Evolutionary conservation across 345 rosid species (phyloP).

Genomic region (Gossypium longicalyx): DNA sequence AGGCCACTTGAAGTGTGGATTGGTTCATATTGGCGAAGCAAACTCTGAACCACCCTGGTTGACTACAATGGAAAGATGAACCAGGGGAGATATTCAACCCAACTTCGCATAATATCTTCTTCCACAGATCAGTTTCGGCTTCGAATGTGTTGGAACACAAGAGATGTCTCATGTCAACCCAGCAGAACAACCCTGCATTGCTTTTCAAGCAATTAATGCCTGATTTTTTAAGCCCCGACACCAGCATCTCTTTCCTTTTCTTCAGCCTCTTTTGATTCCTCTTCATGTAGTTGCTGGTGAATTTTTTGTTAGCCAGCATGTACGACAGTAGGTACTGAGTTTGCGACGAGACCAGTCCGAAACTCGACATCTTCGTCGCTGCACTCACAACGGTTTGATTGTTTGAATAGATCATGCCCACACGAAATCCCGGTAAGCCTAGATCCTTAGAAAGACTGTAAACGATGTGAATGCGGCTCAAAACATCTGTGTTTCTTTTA

Average conservation of each 20-base stretch:
- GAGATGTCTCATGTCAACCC: conserved; percentile 79
- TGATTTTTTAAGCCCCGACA: conserved; percentile 48
- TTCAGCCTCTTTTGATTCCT: conserved; percentile 58
- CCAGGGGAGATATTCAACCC: conserved; percentile 82
- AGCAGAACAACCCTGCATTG: conserved; percentile 79
- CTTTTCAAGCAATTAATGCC: conserved; percentile 59
- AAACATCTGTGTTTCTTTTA: conserved; percentile 21
- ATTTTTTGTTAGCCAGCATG: conserved; percentile 57
- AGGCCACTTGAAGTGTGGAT: conserved; percentile 40
- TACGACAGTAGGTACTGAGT: conserved; percentile 63
- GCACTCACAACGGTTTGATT: conserved; percentile 53
- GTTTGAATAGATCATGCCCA: conserved; percentile 73
- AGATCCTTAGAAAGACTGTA: conserved; percentile 84
- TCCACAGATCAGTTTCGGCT: conserved; percentile 74
- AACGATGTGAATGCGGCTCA: conserved; percentile 64
- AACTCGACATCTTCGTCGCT: conserved; percentile 91
- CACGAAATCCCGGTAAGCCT: conserved; percentile 89
- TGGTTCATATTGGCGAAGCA: conserved; percentile 73
- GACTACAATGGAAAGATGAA: conserved; percentile 75
- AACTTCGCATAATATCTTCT: conserved; percentile 53
- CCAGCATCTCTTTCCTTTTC: conserved; percentile 46
- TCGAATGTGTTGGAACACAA: conserved; percentile 51
- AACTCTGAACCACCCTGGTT: conserved; percentile 87
- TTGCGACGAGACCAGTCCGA: conserved; percentile 83
- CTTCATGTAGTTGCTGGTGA: conserved; percentile 45